Conservation (phyloP, 2,329 filamentous ascomycete genomes). For the Fusarium tricinctum region DNA sequence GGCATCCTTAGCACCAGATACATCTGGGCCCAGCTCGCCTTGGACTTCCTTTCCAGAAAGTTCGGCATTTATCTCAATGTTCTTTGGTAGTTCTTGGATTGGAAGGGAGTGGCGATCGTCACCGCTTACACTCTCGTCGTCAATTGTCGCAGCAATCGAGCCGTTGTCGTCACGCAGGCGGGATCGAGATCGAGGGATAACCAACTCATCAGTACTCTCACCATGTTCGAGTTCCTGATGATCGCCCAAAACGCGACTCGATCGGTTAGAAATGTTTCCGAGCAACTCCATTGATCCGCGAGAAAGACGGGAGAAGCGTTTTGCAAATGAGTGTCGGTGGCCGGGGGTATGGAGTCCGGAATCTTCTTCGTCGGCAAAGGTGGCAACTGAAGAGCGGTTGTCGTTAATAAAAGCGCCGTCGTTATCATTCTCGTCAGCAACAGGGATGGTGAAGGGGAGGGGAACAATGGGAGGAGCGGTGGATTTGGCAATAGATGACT, state of each 20-base stretch:
- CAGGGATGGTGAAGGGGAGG: conserved; percentile 74
- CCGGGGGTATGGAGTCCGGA: conserved; percentile 43
- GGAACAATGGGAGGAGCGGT: conserved; percentile 68
- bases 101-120: conserved; percentile 54
- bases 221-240: conserved; percentile 46
- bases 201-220: conserved; percentile 63
- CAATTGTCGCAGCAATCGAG: conserved; percentile 71
- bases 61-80: conserved; percentile 59
- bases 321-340: conserved; percentile 59
- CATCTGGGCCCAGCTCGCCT: conserved; percentile 23
- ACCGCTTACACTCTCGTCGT: conserved; percentile 63
- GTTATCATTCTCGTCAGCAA: conserved; percentile 57
- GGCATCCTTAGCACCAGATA: conserved; percentile 23
- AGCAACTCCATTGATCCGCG: conserved; percentile 61
- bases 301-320: conserved; percentile 66
- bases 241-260: conserved; percentile 39
- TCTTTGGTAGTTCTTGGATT: conserved; percentile 44
- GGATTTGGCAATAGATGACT: conserved; percentile 47
- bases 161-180: conserved; percentile 57
- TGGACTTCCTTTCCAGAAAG: conserved; percentile 49
- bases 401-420: conserved; percentile 59
- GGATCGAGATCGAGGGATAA: conserved; percentile 53
- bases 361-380: conserved; percentile 74
- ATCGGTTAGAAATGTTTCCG: conserved; percentile 59
- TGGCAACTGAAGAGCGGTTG: conserved; percentile 76